Percentiles rank a stretch among this genome's conserved stretches.
phyloP scores from a whole-genome alignment of 768 basidiomycete genomes.

The Amanita molliuscula region DNA sequence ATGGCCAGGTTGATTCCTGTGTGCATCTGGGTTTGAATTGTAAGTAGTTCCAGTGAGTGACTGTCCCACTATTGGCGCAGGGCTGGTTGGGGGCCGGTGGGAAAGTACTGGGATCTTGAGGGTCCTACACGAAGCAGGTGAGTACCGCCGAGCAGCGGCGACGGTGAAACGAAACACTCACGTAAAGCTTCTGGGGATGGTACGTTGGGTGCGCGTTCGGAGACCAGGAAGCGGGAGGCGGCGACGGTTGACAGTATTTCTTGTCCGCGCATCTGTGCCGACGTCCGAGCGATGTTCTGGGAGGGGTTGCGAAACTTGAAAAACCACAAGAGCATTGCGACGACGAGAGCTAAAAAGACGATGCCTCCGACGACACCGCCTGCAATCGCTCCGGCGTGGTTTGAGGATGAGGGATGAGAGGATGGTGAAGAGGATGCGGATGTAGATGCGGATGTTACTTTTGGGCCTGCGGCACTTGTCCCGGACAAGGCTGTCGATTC shows the following conservation, averaged over 20 bases:
- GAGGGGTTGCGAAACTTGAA: slow-evolving; percentile 19
- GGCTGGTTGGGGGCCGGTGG: background rate
- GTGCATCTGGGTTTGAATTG: background rate
- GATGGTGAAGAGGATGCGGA: no score
- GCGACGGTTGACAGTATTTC: background rate
- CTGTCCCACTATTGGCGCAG: background rate
- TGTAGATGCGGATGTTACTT: background rate
- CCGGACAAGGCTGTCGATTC: background rate
- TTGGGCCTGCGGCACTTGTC: background rate
- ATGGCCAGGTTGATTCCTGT: background rate
- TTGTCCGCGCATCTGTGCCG: background rate
- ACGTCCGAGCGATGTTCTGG: background rate
- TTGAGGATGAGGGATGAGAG: slow-evolving; percentile 2
- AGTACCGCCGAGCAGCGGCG: background rate
- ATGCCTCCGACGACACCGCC: slow-evolving; percentile 51
- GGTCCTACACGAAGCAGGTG: background rate
- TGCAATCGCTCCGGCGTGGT: slow-evolving; percentile 47
- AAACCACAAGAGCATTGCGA: slow-evolving; percentile 29
- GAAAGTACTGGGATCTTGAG: slow-evolving; percentile 3
- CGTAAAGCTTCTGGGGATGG: background rate
- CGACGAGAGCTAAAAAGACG: slow-evolving; percentile 29
- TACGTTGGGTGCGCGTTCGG: background rate
- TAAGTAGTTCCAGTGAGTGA: slow-evolving; percentile 1
- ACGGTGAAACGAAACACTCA: background rate
- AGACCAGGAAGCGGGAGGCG: background rate